These are phyloP conservation scores for Tieghemostelium lacteum DNA, from an alignment of 78 protist genomes.

Conservation along the genomic window DNA sequence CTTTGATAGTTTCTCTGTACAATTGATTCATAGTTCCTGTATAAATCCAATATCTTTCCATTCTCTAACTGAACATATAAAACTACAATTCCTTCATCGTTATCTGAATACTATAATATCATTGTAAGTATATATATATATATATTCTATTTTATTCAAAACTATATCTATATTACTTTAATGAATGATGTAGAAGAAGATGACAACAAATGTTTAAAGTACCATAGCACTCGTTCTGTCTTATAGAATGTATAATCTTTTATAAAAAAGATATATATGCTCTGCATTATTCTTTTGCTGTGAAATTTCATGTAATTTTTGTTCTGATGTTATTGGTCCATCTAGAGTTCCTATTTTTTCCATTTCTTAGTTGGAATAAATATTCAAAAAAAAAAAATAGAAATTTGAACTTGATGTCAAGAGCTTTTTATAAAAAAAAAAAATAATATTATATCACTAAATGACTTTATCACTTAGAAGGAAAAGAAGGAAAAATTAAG, in stretches of 20 bases:
- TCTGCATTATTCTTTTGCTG: slow-evolving; percentile 50
- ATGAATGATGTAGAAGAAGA: slow-evolving; percentile 6
- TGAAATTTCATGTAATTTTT: no score
- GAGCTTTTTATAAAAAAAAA: no score
- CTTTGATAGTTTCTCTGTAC: not conserved
- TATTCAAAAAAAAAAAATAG: no score
- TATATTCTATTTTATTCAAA: not conserved
- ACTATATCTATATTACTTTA: slow-evolving; percentile 1
- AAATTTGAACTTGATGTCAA: no score
- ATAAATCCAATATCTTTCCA: slow-evolving; percentile 34
- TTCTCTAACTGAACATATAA: slow-evolving; percentile 34
- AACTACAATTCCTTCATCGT: slow-evolving; percentile 42
- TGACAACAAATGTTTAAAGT: slow-evolving; percentile 65
- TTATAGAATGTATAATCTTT: slow-evolving; percentile 64
- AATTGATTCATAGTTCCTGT: not conserved
- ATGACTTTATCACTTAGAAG: no score
- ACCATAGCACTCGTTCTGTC: slow-evolving; percentile 71
- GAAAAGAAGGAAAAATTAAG: no score
- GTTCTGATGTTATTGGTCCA: no score
- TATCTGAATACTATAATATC: slow-evolving; percentile 18
- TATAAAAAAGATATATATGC: slow-evolving; percentile 20
- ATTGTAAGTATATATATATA: not conserved
- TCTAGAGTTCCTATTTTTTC: no score
- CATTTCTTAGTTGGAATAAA: no score
- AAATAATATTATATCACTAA: no score